Base-by-base conservation (phyloP, 805 yeast genomes). In the Blastobotrys robertii region DNA sequence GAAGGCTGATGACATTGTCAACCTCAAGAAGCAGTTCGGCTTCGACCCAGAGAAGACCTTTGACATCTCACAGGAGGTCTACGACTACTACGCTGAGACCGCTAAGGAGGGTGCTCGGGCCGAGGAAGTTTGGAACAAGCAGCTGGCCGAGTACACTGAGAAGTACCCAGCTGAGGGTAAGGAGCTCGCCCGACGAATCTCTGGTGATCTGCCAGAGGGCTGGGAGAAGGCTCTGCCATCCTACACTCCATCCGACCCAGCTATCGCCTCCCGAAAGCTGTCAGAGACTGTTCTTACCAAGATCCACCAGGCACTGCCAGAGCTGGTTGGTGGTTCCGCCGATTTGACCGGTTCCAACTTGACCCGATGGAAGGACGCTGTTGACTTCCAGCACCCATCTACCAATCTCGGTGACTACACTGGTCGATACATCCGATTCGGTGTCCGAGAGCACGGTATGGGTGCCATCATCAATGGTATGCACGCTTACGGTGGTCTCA, bases 371-470 rank as follows among this genome's bases (percentile, higher is more conserved):
- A 64, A 74, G 57, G 80, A 70, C 50, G 85, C 94, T 49, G 76
- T 76, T 53, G 95, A 88, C 68, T 90, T 88, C 88, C 96, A 92
- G 76, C 84, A 92, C 44, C 84, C 86, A 44, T 60, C 77, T 44
- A 68, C 86, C 47, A 79, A 79, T 38, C 70, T 85, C 54, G 97
- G 97, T 67, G 78, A 78, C 60, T 88, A 81, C 74, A 51, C 78
- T 45, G 98, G 98, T 64, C 81, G 95, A 65, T 90, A 90, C 73
- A 74, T 90, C 68, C 82, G 97, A 72, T 90, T 81, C 66, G 98
- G 98, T 80, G 95, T 90, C 53, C 83, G 98, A 71, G 98, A 90
- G 75, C 97, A 92, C 70, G 97, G 85, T 67, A 87, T 90, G 97
- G 96, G 95, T 71, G 96, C 97, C 52, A 83, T 88, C 66, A 76